Evolutionary conservation across 495 filamentous ascomycete genomes (phyloP), one percentile per base, ranked within the genome.

Genomic region (Penicillium coprophilum): DNA sequence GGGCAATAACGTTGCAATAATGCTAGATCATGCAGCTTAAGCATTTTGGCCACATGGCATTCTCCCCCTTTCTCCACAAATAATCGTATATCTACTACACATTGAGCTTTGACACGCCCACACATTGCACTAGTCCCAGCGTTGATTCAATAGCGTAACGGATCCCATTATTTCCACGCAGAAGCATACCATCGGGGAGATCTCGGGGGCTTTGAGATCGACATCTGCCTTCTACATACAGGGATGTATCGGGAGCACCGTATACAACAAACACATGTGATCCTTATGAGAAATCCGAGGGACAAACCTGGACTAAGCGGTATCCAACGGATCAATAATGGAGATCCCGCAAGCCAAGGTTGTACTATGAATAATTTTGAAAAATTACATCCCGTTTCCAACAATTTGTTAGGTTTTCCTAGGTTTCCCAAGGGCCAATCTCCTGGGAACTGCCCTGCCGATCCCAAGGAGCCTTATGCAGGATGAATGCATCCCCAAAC

Each of bases 111-210:
- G 34, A 28, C 31, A 34, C 7, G 34, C 17, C 41, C 36, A 39
- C 50, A 13, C 8, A 9, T 32, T 32, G 20, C 20, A 23, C 20
- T 38, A 27, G 21, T 45, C 13, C 43, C 43, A 12, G 20, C 13
- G 4, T 27, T 45, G 20, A 21, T 36, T 40, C 34, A 52, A 52
- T 52, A 43, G 38, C 38, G 24, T 24, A 51, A 28, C 34, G 23
- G 47, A 31, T 52, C 50, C 24, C 6, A 40, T 51, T 51, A 51
- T 52, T 52, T 9, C 17, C 15, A 36, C 32, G 34, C 23, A 49
- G 30, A 49, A 30, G 30, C 30, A 32, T 49, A 34, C 1, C 6
- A 23, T 36, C 36, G 36, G 38, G 38, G 50, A 52, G 31, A n/a
- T 31, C 13, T 52, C 27, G 50, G 49, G 7, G 8, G 13, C 21